phyloP scores from a whole-genome alignment of 108 stramenopile species.

The Nitzschia sp. region DNA sequence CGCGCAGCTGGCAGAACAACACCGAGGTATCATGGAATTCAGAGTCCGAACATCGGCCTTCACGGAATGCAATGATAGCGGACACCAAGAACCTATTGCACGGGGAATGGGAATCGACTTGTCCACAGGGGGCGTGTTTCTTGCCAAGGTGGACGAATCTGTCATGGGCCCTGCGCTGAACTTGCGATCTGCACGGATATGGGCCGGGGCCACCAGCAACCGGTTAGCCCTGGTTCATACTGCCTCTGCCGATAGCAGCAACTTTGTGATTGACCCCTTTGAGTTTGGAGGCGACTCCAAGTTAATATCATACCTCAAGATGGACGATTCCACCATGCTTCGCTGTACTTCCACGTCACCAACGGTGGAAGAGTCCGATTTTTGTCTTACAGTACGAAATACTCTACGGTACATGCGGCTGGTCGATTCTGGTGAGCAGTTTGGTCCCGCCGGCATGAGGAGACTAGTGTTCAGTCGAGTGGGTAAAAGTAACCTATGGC shows the following conservation, averaged over 20 bases:
- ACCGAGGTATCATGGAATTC: conserved; percentile 26
- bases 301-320: conserved; percentile 38
- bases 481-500: neutral
- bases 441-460: conserved; percentile 11
- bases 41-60: conserved; percentile 65
- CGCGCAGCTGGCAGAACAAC: conserved; percentile 45
- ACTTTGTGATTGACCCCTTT: conserved; percentile 56
- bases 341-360: conserved; percentile 67
- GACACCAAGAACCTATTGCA: conserved; percentile 52
- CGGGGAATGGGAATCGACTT: conserved; percentile 69
- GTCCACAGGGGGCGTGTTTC: conserved; percentile 50
- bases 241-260: neutral
- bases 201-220: conserved; percentile 36
- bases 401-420: conserved; percentile 26
- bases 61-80: conserved; percentile 47
- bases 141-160: conserved; percentile 44
- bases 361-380: conserved; percentile 64
- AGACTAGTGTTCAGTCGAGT: conserved; percentile 15
- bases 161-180: conserved; percentile 49
- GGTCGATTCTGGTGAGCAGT: neutral
- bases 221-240: conserved; percentile 40
- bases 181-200: conserved; percentile 58
- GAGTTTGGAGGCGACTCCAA: conserved; percentile 36
- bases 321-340: conserved; percentile 54
- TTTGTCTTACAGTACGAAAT: conserved; percentile 47